Evolutionary conservation across 2,329 filamentous ascomycete genomes (phyloP), one percentile per base, ranked within the genome.

Genomic region (Colletotrichum ledebouriae): DNA sequence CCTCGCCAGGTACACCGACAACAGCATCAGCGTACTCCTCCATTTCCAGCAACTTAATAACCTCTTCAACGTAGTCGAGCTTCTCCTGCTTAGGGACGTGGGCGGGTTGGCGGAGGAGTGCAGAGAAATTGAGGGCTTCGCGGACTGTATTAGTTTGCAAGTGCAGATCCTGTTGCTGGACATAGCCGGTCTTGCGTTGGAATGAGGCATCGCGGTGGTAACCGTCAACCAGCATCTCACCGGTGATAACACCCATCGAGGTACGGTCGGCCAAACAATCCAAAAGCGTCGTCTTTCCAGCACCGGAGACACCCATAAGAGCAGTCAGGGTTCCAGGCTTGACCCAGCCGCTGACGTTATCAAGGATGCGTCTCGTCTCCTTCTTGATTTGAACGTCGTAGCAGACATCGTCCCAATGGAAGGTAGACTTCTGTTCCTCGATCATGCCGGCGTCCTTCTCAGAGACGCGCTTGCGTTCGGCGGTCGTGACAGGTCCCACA

Each of bases 91-190:
- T 86, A 3, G 92, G 84, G n/a, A 93, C 86, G 59, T 91, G 84
- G 56, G 88, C 89, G 0, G 94, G 94, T 75, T 97, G 94, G 70
- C 94, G 92, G 46, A 98, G 89, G 7, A 95, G 78, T 22, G 94
- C 94, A 74, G 90, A 94, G 80, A 98, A 98, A 74, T 89, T 89
- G 39, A 98, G 85, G 9, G 94, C 94, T 79, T 98, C 94, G 70
- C 94, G 90, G 44, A 97, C 94, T 1, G 94, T 97, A 0, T 90
- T 90, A 0, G 94, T 97, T 53, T 90, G 85, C 49, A 97, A 84
- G 77, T 97, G 94, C 13, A 97, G 85, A 86, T 98, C 94, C 77
- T 97, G 94, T 78, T 97, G 94, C 76, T 97, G 93, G 41, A 94
- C 94, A 73, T 97, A 97, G 56, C 94, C 94, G 0, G 93, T 97